phyloP scores from a whole-genome alignment of 768 basidiomycete genomes.

The Russula vinacea region DNA sequence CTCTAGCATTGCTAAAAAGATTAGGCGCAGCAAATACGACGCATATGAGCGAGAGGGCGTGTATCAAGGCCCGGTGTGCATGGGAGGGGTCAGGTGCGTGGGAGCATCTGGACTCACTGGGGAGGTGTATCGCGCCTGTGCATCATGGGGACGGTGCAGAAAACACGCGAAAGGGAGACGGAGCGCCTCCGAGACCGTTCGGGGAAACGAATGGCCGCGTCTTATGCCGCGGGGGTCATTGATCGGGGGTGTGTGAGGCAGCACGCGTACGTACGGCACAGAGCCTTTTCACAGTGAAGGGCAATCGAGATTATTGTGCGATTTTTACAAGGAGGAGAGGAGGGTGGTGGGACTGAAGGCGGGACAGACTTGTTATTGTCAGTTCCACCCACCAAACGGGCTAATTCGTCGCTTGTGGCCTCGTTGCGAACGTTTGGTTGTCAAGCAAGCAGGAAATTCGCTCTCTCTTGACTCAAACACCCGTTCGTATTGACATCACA shows the following conservation, averaged over 20 bases:
- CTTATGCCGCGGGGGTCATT: neutral
- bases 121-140: slow-evolving; percentile 9
- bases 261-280: slow-evolving; percentile 2
- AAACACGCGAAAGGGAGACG: slow-evolving; percentile 10
- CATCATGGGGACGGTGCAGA: slow-evolving; percentile 24
- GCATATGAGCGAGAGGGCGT: neutral
- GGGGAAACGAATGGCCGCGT: slow-evolving; percentile 8
- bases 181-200: neutral
- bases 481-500: slow-evolving; percentile 4
- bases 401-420: slow-evolving; percentile 17
- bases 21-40: neutral
- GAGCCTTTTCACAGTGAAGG: neutral
- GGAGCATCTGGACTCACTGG: neutral
- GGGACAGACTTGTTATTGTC: slow-evolving; percentile 5
- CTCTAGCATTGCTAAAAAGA: neutral
- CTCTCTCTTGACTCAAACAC: slow-evolving; percentile 1
- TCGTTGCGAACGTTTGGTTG: slow-evolving; percentile 24
- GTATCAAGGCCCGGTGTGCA: slow-evolving; percentile 1
- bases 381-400: neutral
- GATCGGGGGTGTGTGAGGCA: neutral
- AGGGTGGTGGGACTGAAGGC: neutral
- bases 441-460: slow-evolving; percentile 1
- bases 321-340: neutral
- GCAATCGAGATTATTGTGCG: slow-evolving; percentile 8
- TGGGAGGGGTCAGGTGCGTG: slow-evolving; percentile 13